A percentile compares a stretch with the other conserved stretches of the same genome.
Evolutionary conservation across 495 filamentous ascomycete species (phyloP).

Genomic region (Thermothielavioides terrestris): DNA sequence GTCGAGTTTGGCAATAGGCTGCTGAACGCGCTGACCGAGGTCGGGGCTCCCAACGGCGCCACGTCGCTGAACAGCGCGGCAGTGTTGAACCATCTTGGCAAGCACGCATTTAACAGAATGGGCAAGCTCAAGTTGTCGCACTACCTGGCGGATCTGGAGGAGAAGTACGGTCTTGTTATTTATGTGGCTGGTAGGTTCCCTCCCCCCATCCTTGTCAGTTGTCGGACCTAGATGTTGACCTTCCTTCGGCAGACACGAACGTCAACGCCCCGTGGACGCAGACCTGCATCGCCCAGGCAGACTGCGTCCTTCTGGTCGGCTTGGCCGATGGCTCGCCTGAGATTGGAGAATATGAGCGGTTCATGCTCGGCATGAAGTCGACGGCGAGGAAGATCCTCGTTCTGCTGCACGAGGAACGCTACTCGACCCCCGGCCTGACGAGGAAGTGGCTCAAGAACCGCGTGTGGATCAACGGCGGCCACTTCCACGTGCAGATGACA

Average conservation of each 20-base stretch:
- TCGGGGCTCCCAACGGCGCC: conserved; percentile 80
- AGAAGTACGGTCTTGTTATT: conserved; percentile 90
- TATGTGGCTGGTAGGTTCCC: conserved; percentile 76
- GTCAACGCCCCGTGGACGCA: conserved; percentile 97
- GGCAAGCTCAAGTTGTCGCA: conserved; percentile 93
- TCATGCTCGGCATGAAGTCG: conserved; percentile 93
- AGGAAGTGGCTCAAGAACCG: conserved; percentile 86
- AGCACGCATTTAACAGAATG: conserved; percentile 95
- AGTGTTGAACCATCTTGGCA: conserved; percentile 86
- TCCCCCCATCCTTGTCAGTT: not conserved
- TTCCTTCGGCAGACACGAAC: conserved; percentile 60
- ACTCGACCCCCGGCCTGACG: conserved; percentile 74
- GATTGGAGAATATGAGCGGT: conserved; percentile 93
- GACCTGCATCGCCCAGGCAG: conserved; percentile 92
- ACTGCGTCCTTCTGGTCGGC: conserved; percentile 88
- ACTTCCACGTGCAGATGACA: conserved; percentile 96
- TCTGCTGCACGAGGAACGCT: conserved; percentile 84
- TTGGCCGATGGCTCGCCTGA: conserved; percentile 80
- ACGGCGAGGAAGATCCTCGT: conserved; percentile 93
- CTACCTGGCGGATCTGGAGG: conserved; percentile 92
- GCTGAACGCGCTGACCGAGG: conserved; percentile 75
- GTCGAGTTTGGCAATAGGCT: conserved; percentile 91
- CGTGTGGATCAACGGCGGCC: conserved; percentile 97
- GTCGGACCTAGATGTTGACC: conserved; percentile 15
- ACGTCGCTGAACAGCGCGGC: conserved; percentile 89